Conservation (phyloP, 352 stramenopile species). For the Aphanomyces invadans region DNA sequence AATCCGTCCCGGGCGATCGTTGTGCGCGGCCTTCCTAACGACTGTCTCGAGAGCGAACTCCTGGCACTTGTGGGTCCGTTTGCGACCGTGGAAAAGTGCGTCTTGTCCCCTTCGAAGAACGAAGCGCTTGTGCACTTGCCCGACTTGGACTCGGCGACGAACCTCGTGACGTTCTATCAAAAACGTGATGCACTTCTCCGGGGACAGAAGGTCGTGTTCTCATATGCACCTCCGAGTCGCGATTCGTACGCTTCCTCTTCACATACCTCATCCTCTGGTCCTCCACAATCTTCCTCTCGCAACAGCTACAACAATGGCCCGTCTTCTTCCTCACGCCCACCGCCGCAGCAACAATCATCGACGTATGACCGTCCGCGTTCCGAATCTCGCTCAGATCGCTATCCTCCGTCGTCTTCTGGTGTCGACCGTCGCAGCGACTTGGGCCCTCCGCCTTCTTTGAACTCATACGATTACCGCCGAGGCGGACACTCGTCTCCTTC, state of each 20-base stretch:
- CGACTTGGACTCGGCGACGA: constrained; percentile 49
- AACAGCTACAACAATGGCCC: neutral
- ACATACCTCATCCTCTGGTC: constrained; percentile 3
- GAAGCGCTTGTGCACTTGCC: constrained; percentile 76
- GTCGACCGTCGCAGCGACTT: neutral
- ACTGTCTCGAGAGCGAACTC: constrained; percentile 77
- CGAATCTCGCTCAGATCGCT: neutral
- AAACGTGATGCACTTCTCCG: constrained; percentile 63
- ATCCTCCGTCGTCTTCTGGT: neutral
- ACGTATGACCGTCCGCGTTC: neutral
- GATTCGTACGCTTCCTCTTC: neutral
- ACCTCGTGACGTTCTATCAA: constrained; percentile 74
- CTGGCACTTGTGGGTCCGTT: constrained; percentile 75
- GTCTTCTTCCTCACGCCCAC: neutral
- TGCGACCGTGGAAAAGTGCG: constrained; percentile 67
- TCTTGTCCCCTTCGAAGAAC: constrained; percentile 64
- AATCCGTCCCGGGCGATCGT: constrained; percentile 40
- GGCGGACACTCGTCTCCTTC: neutral
- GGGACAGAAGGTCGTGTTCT: constrained; percentile 72
- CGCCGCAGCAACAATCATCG: neutral
- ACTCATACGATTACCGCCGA: neutral
- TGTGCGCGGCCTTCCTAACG: constrained; percentile 57
- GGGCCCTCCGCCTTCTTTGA: neutral
- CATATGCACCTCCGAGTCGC: constrained; percentile 56
- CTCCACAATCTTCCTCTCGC: neutral